These are phyloP conservation scores for Sideroxylon spinosum DNA, from an alignment of 179 eudicot species.

Conservation along the genomic window DNA sequence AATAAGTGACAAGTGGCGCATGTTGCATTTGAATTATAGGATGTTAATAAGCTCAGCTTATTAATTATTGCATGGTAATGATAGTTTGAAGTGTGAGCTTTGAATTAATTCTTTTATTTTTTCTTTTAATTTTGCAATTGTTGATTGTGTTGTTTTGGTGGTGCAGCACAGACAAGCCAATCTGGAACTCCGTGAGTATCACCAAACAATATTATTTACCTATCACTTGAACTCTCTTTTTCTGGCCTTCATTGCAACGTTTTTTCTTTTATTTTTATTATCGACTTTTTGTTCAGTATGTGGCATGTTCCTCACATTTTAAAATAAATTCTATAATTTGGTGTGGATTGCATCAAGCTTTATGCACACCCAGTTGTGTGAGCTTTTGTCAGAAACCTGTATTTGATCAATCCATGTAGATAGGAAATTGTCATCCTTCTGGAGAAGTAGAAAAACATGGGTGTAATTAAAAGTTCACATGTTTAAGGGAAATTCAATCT, in stretches of 20 bases:
- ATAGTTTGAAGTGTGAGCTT: neutral
- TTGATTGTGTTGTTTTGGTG: conserved; percentile 19
- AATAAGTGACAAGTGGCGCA: neutral
- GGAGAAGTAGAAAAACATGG: too few species aligned
- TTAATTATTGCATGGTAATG: neutral
- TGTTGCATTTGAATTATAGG: neutral
- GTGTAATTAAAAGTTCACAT: too few species aligned
- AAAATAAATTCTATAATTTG: neutral
- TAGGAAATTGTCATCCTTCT: too few species aligned
- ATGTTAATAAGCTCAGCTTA: neutral
- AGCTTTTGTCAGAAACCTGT: too few species aligned
- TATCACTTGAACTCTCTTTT: neutral
- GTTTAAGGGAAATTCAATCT: too few species aligned
- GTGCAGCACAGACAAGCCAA: conserved; percentile 76
- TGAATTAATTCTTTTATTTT: neutral
- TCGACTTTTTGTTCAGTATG: too few species aligned
- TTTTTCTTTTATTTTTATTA: neutral
- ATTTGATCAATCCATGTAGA: too few species aligned
- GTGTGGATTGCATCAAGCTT: neutral
- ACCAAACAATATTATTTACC: neutral
- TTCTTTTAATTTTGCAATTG: neutral
- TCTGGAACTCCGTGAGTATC: conserved; percentile 81
- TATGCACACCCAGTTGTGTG: neutral
- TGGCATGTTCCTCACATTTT: neutral
- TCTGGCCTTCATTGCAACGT: neutral